Evolutionary conservation across 1,284 basidiomycete genomes (phyloP), one percentile per base, ranked within the genome.

Genomic region (Malassezia pachydermatis): DNA sequence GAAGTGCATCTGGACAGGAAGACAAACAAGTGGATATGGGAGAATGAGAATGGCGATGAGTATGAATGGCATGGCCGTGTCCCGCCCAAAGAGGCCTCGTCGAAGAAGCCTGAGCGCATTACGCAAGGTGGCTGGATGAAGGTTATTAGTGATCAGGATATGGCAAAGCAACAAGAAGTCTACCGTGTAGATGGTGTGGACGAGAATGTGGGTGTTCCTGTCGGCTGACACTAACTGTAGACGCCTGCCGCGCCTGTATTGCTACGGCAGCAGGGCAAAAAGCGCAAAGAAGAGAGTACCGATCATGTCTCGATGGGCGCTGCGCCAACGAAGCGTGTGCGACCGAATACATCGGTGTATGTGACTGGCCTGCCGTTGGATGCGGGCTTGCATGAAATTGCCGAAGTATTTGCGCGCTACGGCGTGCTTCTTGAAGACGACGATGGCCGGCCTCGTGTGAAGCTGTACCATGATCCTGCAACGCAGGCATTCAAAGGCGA

Each of bases 401-500:
- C 82, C 6, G 78, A 80, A 30, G 81, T 85, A 9, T 99, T 98
- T 72, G 81, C 82, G 23, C 87, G 82, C 66, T 95, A 84, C 60
- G 92, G 92, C 8, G 80, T 98, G 20, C 81, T 98, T 50, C 83
- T 95, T 67, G 86, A 94, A 66, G 88, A 88, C 60, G 84, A 90
- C 62, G 76, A 82, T 11, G 88, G 88, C 10, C 78, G 85, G 45
- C 83, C 85, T 11, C 84, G 90, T 60, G 79, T 96, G 71, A 95
- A 98, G 76, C 78, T 98, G 75, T 98, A 99, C 73, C 82, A 84
- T 46, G 81, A 81, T 55, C 54, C 56, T 2, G 42, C 44, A 25
- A 82, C 86, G 54, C 88, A 88, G n/a, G 74, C 77, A 27, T 96
- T 96, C 73, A 94, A 82, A 63, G 92, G 94, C 27, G 92, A 98